Evolutionary conservation across 345 rosid genomes (phyloP), one percentile per base, ranked within the genome.

Genomic region (Camelina laxa): DNA sequence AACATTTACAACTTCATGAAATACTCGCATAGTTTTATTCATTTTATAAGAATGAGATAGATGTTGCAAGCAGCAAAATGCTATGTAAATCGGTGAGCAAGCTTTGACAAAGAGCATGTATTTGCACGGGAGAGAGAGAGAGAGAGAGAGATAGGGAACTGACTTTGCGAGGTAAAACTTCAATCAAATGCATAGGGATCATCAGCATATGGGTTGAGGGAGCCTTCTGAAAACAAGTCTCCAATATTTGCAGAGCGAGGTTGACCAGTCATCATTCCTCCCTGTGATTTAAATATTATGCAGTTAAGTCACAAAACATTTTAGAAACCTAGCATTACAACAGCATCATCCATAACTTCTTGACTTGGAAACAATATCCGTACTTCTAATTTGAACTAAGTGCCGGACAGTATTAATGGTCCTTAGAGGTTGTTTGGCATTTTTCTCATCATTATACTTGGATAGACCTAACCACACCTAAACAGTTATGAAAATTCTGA

Each of bases 151-250:
- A 62, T 41, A 42, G 1, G 51, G 67, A 62, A 8, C 53, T 63
- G 68, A 45, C 39, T 16, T 45, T 44, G n/a, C 0, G 45, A 1
- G 27, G 64, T 35, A 36, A 36, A 27, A 59, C 44, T 80, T 82
- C 82, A 91, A 61, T 83, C 95, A 85, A 91, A 94, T 65, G 97
- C 95, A 58, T 91, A 94, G 9, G 98, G 99, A 82, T 95, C 97
- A 76, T 95, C 91, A 12, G 89, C 91, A 69, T 95, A 92, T 36
- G 97, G 97, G 75, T 95, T 92, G 60, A 62, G 53, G 0, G 67
- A 62, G 36, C 67, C 67, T 42, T 42, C 67, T 15, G 53, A 62
- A 41, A 62, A 62, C 67, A 62, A 44, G 2, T 62, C 67, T 42
- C 67, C 67, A 44, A 62, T 15, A 63, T 44, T 44, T 44, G 22